These are phyloP conservation scores for Hypoxylon sp. DNA, from an alignment of 2,329 filamentous ascomycete genomes.

Conservation along the genomic window DNA sequence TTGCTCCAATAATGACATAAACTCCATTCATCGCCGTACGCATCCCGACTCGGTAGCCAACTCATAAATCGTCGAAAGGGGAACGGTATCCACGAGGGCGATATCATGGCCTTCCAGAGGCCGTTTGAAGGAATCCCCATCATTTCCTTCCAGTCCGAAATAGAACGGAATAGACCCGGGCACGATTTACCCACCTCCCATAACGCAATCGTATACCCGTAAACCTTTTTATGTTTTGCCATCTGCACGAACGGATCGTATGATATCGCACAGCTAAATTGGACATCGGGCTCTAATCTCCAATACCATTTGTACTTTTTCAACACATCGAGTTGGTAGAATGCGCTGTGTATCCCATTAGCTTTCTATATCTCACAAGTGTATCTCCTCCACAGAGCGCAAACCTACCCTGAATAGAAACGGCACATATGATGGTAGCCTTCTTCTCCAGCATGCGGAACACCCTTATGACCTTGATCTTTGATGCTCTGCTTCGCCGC, in stretches of 20 bases:
- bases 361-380: not conserved
- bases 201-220: constrained; percentile 55
- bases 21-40: constrained; percentile 53
- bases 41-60: constrained; percentile 50
- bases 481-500: constrained; percentile 47
- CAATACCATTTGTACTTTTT: constrained; percentile 58
- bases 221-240: constrained; percentile 54
- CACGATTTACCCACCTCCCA: constrained; percentile 55
- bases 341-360: constrained; percentile 47
- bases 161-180: constrained; percentile 53
- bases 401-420: constrained; percentile 54
- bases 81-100: constrained; percentile 53
- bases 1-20: constrained; percentile 59
- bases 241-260: constrained; percentile 59
- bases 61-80: constrained; percentile 51
- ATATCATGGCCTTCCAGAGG: constrained; percentile 53
- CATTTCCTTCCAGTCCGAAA: constrained; percentile 53
- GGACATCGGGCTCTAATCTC: constrained; percentile 56
- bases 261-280: constrained; percentile 56
- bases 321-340: constrained; percentile 54
- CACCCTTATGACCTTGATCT: constrained; percentile 45
- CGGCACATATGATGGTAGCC: constrained; percentile 55
- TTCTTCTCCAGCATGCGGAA: constrained; percentile 52
- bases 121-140: constrained; percentile 47
- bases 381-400: not conserved